A percentile compares a stretch with the other conserved stretches of the same genome.
These are phyloP conservation scores for Fagus crenata DNA, from an alignment of 306 rosid species.

Conservation along the genomic window DNA sequence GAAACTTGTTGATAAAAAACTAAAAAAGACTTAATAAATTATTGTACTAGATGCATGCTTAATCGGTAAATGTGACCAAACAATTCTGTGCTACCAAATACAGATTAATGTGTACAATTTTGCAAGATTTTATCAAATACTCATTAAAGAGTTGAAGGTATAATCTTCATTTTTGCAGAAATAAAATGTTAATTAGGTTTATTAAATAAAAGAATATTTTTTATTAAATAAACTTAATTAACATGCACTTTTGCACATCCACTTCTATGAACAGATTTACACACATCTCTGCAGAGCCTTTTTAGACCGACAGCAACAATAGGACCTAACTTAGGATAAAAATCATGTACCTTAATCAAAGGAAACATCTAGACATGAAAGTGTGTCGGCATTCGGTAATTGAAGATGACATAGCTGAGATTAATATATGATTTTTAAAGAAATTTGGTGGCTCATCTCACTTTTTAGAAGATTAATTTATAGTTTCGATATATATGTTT, in stretches of 20 bases:
- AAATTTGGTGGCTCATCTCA: not conserved
- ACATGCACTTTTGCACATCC: not conserved
- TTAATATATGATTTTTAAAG: too few relatives aligned
- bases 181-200: not conserved
- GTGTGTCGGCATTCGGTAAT: not conserved
- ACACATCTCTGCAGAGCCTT: not conserved
- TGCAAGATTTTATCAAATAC: not conserved
- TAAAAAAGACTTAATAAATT: too few relatives aligned
- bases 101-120: not conserved
- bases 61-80: too few relatives aligned
- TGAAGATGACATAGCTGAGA: too few relatives aligned
- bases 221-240: too few relatives aligned
- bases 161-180: not conserved
- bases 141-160: not conserved
- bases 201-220: not conserved
- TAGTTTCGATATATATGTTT: not conserved
- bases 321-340: constrained; percentile 34
- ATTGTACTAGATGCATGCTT: too few relatives aligned
- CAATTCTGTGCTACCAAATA: not conserved
- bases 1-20: too few relatives aligned
- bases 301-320: constrained; percentile 33
- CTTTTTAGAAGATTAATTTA: not conserved
- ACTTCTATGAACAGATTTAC: not conserved
- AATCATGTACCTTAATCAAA: constrained; percentile 15
- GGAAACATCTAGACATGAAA: not conserved